These are phyloP conservation scores for Lotus japonicus DNA, from an alignment of 306 rosid species.

Conservation along the genomic window DNA sequence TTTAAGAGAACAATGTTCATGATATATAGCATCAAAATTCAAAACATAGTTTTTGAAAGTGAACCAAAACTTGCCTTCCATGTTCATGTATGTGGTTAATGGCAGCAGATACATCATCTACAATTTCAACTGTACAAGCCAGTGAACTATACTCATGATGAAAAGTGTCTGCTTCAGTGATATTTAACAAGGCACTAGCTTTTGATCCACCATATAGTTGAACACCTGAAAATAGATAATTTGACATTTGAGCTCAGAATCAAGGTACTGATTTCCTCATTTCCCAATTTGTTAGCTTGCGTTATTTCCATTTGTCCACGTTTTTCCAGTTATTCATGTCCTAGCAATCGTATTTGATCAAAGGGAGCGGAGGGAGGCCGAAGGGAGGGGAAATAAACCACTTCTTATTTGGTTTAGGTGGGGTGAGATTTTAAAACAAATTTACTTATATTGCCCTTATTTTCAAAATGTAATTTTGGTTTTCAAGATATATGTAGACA, in stretches of 20 bases:
- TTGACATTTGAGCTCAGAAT: no score
- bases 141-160: constrained; percentile 65
- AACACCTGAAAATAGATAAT: constrained; percentile 44
- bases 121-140: constrained; percentile 81
- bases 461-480: no score
- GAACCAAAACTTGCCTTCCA: constrained; percentile 56
- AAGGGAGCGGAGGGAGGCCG: no score
- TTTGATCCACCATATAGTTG: constrained; percentile 69
- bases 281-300: no score
- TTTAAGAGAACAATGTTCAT: not conserved
- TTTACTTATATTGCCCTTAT: no score
- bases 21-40: not conserved
- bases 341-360: not conserved
- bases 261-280: no score
- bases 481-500: no score
- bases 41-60: not conserved
- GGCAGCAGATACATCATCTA: constrained; percentile 71
- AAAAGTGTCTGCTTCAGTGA: constrained; percentile 47
- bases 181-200: constrained; percentile 47
- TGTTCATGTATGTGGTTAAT: constrained; percentile 65
- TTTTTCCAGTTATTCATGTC: not conserved
- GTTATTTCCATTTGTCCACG: no score
- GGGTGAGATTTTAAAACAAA: no score
- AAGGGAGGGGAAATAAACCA: no score
- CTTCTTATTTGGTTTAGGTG: no score